Evolutionary conservation across 2,329 filamentous ascomycete genomes (phyloP).

Genomic region (Xylaria hypoxylon): DNA sequence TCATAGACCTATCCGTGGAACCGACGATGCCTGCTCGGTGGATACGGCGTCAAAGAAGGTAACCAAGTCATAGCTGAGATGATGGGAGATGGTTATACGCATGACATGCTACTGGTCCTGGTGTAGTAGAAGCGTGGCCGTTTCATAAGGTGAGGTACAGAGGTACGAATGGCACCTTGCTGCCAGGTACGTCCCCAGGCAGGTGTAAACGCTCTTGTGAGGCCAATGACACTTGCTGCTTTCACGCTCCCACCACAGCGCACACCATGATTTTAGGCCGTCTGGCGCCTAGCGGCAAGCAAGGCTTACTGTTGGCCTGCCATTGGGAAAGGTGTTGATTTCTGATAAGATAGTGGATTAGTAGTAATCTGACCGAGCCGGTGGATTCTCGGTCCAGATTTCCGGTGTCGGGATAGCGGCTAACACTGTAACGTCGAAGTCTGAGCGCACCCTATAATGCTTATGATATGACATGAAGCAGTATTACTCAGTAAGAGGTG

Average conservation of each 20-base stretch:
- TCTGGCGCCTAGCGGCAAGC: conserved; percentile 33
- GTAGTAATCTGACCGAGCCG: conserved; percentile 28
- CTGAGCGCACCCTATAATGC: conserved; percentile 35
- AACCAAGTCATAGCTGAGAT: background rate
- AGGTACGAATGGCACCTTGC: conserved; percentile 35
- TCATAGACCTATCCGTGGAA: background rate
- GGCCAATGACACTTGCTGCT: conserved; percentile 23
- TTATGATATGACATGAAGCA: conserved; percentile 10
- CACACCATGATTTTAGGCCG: conserved; percentile 6
- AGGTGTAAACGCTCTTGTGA: conserved; percentile 22
- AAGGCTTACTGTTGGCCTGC: conserved; percentile 19
- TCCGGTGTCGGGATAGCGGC: conserved; percentile 39
- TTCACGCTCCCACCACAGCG: conserved; percentile 20
- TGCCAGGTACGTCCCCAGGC: conserved; percentile 25
- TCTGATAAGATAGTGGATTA: conserved; percentile 11
- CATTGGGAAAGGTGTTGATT: conserved; percentile 1
- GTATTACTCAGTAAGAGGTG: background rate
- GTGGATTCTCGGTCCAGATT: conserved; percentile 38
- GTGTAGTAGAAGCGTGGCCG: conserved; percentile 19
- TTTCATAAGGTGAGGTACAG: conserved; percentile 32
- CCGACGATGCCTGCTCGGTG: conserved; percentile 1
- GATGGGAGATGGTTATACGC: conserved; percentile 5
- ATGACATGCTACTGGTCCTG: conserved; percentile 7
- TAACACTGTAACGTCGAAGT: conserved; percentile 33
- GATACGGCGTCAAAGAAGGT: background rate